Evolutionary conservation across 2,329 filamentous ascomycete species (phyloP).

Genomic region (Dryadomyces quercus-mongolicae): DNA sequence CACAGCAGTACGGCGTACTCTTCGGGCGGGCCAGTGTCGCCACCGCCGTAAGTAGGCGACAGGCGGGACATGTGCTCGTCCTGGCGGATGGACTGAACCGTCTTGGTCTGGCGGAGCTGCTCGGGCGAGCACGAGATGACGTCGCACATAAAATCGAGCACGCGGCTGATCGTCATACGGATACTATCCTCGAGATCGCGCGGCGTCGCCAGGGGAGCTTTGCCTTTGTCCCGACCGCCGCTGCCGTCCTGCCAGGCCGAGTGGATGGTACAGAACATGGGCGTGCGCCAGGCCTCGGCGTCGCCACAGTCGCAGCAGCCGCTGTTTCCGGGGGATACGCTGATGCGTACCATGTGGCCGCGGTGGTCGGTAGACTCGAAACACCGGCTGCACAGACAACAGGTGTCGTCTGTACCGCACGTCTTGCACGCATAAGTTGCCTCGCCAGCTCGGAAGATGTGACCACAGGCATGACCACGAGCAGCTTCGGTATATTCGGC

Average conservation of each 20-base stretch:
- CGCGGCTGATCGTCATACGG: conserved; percentile 71
- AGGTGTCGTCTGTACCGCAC: conserved; percentile 89
- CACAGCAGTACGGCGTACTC: conserved; percentile 83
- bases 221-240: conserved; percentile 46
- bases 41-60: conserved; percentile 60
- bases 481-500: conserved; percentile 91
- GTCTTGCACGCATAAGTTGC: conserved; percentile 91
- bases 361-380: conserved; percentile 94
- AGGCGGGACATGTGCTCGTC: conserved; percentile 76
- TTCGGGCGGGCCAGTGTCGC: conserved; percentile 50
- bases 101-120: conserved; percentile 78
- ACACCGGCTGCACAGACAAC: conserved; percentile 85
- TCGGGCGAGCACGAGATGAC: conserved; percentile 97
- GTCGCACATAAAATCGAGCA: conserved; percentile 91
- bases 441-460: conserved; percentile 93
- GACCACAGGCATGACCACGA: conserved; percentile 85
- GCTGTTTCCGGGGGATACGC: conserved; percentile 15
- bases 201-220: conserved; percentile 49
- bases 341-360: conserved; percentile 83
- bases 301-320: conserved; percentile 86
- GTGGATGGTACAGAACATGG: conserved; percentile 88
- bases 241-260: conserved; percentile 40
- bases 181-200: conserved; percentile 66
- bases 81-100: conserved; percentile 62
- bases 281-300: conserved; percentile 81